Conservation (phyloP, 106 monocot species). For the Dendrobium officinale region DNA sequence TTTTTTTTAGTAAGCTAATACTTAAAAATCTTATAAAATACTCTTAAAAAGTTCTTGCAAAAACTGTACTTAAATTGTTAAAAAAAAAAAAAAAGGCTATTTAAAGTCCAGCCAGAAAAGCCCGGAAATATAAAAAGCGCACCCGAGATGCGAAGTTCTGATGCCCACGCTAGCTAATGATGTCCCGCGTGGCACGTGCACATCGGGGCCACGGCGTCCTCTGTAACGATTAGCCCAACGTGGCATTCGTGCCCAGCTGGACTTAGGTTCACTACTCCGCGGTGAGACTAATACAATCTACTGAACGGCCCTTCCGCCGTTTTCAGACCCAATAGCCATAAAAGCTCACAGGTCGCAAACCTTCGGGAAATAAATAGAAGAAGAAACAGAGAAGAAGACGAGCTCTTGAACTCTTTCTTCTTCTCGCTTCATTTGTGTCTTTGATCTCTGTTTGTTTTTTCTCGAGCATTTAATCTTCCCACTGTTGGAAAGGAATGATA, state of each 20-base stretch:
- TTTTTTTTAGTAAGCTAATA: no score
- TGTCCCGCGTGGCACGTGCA: constrained; percentile 4
- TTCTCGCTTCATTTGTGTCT: background rate
- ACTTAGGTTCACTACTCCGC: background rate
- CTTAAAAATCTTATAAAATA: no score
- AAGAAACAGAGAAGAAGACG: background rate
- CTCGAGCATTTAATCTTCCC: background rate
- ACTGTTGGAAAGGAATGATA: background rate
- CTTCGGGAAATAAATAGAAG: constrained; percentile 1
- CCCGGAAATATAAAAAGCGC: no score
- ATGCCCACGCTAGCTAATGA: constrained; percentile 7
- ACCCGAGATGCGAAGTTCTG: no score
- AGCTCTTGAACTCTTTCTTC: background rate
- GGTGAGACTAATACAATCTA: background rate
- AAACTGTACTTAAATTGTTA: no score
- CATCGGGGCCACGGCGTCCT: background rate
- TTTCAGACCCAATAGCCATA: background rate
- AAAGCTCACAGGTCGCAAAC: background rate
- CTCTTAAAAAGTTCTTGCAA: no score
- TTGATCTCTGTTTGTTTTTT: background rate
- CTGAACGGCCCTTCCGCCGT: no score
- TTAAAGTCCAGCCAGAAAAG: no score
- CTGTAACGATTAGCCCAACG: background rate
- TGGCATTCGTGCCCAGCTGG: background rate
- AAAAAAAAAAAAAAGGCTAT: no score